phyloP scores from a whole-genome alignment of 2,329 filamentous ascomycete genomes.

The Lecanicillium sp. region DNA sequence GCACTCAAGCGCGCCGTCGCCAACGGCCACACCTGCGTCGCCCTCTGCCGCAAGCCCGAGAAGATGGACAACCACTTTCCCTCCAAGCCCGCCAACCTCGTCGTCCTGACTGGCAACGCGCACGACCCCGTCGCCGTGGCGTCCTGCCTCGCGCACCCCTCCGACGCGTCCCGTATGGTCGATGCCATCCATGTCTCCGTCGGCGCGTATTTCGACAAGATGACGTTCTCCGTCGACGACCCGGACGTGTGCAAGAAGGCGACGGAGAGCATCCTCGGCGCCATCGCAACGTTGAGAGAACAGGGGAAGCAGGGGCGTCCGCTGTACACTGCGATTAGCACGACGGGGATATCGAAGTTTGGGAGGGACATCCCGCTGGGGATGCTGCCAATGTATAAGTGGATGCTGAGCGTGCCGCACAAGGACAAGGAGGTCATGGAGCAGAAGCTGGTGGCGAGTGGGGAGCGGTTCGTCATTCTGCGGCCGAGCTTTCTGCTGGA shows the following conservation, averaged over 20 bases:
- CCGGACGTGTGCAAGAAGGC: constrained; percentile 36
- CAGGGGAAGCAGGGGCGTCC: constrained; percentile 24
- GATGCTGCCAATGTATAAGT: constrained; percentile 38
- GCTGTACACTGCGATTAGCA: constrained; percentile 31
- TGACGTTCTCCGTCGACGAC: constrained; percentile 27
- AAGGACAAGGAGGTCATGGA: constrained; percentile 45
- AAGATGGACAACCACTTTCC: constrained; percentile 33
- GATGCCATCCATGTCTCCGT: constrained; percentile 35
- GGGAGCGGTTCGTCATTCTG: constrained; percentile 32
- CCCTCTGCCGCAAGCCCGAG: constrained; percentile 34
- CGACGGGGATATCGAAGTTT: constrained; percentile 34
- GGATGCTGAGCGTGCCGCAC: constrained; percentile 36
- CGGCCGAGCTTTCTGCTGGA: constrained; percentile 32
- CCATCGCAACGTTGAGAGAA: constrained; percentile 23
- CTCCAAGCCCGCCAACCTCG: constrained; percentile 38
- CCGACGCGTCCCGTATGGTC: constrained; percentile 25
- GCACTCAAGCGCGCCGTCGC: constrained; percentile 31
- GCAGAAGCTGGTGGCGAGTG: constrained; percentile 21
- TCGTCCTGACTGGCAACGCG: constrained; percentile 34
- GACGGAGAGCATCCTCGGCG: constrained; percentile 28
- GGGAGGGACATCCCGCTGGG: constrained; percentile 38
- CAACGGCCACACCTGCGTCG: constrained; percentile 33
- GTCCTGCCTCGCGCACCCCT: constrained; percentile 25
- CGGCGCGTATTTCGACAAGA: constrained; percentile 26
- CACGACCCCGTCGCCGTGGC: constrained; percentile 28